phyloP scores from a whole-genome alignment of 2,329 filamentous ascomycete genomes.

The Trichoderma brevicompactum region DNA sequence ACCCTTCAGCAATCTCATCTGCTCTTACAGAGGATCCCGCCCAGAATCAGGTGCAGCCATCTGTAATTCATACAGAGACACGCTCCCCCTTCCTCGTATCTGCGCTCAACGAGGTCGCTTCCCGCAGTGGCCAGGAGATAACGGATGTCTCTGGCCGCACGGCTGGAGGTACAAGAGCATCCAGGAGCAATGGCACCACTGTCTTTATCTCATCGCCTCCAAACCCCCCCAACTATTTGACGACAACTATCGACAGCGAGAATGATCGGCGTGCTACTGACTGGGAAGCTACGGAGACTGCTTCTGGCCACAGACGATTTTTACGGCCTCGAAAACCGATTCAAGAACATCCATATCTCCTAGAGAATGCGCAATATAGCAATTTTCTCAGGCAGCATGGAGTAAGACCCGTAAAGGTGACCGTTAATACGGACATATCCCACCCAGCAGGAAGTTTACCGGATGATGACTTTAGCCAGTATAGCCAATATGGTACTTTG shows the following conservation, averaged over 20 bases:
- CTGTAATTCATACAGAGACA: slow-evolving; percentile 19
- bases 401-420: slow-evolving; percentile 55
- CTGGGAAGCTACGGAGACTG: slow-evolving; percentile 35
- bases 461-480: slow-evolving; percentile 57
- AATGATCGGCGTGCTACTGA: slow-evolving; percentile 32
- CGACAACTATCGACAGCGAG: not conserved
- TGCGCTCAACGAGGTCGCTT: not conserved
- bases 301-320: slow-evolving; percentile 50
- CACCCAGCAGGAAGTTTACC: slow-evolving; percentile 51
- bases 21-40: not conserved
- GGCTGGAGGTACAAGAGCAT: not conserved
- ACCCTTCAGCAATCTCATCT: not conserved
- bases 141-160: not conserved
- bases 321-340: slow-evolving; percentile 65
- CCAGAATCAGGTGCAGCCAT: slow-evolving; percentile 5
- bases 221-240: not conserved
- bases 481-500: slow-evolving; percentile 50
- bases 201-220: not conserved
- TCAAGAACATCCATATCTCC: slow-evolving; percentile 62
- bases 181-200: not conserved
- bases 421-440: slow-evolving; percentile 38
- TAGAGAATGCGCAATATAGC: slow-evolving; percentile 61
- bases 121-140: not conserved
- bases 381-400: slow-evolving; percentile 59
- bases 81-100: slow-evolving; percentile 41